Evolutionary conservation across 2,329 filamentous ascomycete genomes (phyloP).

Genomic region (Stylonectria norvegica): DNA sequence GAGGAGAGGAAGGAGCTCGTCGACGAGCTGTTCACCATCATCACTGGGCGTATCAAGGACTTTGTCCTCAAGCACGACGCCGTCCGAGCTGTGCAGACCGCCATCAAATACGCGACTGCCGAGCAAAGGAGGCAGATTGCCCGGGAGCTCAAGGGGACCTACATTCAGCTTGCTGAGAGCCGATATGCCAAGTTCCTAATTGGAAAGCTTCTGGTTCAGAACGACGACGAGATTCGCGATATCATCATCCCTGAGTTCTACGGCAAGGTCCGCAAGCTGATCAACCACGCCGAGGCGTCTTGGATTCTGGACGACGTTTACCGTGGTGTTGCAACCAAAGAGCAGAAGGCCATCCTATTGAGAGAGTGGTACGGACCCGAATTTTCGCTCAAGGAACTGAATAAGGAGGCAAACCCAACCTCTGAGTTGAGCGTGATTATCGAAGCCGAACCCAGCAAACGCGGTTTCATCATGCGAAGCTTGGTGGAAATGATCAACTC

Average conservation of each 20-base stretch:
- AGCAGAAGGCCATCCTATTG: conserved; percentile 81
- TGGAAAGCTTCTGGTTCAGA: conserved; percentile 91
- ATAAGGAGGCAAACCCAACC: conserved; percentile 51
- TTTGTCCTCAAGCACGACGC: conserved; percentile 99
- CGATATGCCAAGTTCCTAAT: conserved; percentile 97
- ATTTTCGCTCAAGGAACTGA: conserved; percentile 73
- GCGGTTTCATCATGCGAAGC: conserved; percentile 79
- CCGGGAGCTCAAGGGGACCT: conserved; percentile 78
- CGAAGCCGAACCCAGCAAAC: conserved; percentile 76
- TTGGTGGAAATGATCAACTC: conserved; percentile 85
- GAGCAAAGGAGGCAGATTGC: conserved; percentile 86
- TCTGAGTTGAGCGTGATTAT: conserved; percentile 75
- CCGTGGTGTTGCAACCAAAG: conserved; percentile 76
- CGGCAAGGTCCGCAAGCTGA: conserved; percentile 85
- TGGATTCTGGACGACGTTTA: conserved; percentile 99
- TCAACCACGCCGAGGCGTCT: conserved; percentile 92
- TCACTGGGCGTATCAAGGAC: conserved; percentile 86
- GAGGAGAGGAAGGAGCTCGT: conserved; percentile 86
- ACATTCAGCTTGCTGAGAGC: conserved; percentile 83
- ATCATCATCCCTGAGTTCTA: conserved; percentile 93
- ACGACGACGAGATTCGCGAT: conserved; percentile 81
- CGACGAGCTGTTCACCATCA: conserved; percentile 84
- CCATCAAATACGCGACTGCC: conserved; percentile 87
- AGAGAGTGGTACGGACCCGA: conserved; percentile 97
- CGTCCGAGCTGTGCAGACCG: conserved; percentile 93